These are phyloP conservation scores for Blastobotrys capitulatus DNA, from an alignment of 1,139 yeast species.

Conservation along the genomic window DNA sequence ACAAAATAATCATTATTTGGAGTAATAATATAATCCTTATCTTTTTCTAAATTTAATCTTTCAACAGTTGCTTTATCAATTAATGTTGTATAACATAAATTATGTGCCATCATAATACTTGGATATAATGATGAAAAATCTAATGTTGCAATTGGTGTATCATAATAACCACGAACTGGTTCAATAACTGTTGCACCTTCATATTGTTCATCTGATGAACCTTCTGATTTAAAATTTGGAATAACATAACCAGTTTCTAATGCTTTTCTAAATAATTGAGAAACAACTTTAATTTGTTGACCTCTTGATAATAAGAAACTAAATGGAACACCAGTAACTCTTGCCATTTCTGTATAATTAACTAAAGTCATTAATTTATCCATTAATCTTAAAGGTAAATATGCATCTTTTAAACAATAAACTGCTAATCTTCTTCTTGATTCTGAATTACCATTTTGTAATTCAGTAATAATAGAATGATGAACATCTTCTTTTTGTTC, in stretches of 20 bases:
- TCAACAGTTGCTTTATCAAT: constrained; percentile 65
- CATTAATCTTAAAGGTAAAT: constrained; percentile 75
- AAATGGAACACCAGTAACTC: constrained; percentile 98
- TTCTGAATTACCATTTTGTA: constrained; percentile 88
- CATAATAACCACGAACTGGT: constrained; percentile 91
- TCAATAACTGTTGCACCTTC: constrained; percentile 99
- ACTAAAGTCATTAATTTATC: constrained; percentile 95
- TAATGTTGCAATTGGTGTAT: constrained; percentile 93
- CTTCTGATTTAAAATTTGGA: constrained; percentile 85
- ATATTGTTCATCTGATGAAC: constrained; percentile 77
- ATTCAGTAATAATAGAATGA: constrained; percentile 89
- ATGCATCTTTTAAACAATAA: constrained; percentile 95
- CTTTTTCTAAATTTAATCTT: constrained; percentile 56
- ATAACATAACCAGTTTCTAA: constrained; percentile 77
- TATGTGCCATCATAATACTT: constrained; percentile 99
- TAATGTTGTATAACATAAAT: constrained; percentile 89
- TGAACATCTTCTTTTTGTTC: constrained; percentile 99
- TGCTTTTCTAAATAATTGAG: constrained; percentile 92
- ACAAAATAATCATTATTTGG: constrained; percentile 95
- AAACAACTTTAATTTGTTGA: constrained; percentile 94
- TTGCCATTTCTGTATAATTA: constrained; percentile 98
- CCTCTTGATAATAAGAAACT: constrained; percentile 86
- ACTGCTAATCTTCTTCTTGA: constrained; percentile 94
- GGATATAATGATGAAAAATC: constrained; percentile 98
- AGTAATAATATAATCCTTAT: constrained; percentile 74